Evolutionary conservation across 768 basidiomycete species (phyloP).

Genomic region (Russula earlei): DNA sequence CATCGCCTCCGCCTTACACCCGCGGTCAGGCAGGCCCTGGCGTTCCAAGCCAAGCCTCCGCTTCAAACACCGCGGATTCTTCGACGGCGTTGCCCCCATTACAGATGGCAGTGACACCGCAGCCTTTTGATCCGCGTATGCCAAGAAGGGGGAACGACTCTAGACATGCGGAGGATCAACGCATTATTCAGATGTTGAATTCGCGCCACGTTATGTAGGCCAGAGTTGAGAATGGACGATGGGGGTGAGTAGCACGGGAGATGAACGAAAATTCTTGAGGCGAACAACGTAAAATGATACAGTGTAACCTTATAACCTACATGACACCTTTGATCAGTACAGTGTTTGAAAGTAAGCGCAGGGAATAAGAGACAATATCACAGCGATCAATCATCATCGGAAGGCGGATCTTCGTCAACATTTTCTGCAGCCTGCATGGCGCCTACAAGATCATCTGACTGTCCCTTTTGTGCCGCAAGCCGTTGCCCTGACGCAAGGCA

Average conservation of each 20-base stretch:
- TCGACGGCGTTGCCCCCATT: slow-evolving; percentile 33
- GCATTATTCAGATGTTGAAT: slow-evolving; percentile 53
- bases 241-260: background rate
- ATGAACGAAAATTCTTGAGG: slow-evolving; percentile 1
- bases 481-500: slow-evolving; percentile 49
- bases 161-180: slow-evolving; percentile 47
- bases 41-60: slow-evolving; percentile 17
- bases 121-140: slow-evolving; percentile 23
- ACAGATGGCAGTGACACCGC: slow-evolving; percentile 30
- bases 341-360: background rate
- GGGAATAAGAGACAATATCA: background rate
- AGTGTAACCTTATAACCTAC: slow-evolving; percentile 16
- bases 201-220: slow-evolving; percentile 28
- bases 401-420: slow-evolving; percentile 41
- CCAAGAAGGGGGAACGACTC: slow-evolving; percentile 27
- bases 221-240: background rate
- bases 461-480: slow-evolving; percentile 68
- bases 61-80: slow-evolving; percentile 16
- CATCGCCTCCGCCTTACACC: slow-evolving; percentile 22
- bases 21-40: slow-evolving; percentile 18
- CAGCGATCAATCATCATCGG: slow-evolving; percentile 46
- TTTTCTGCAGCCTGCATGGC: slow-evolving; percentile 72
- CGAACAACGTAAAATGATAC: slow-evolving; percentile 1
- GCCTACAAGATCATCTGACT: slow-evolving; percentile 70
- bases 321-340: slow-evolving; percentile 5